Conservation (phyloP, 2,329 filamentous ascomycete species). For the Penicillium italicum region DNA sequence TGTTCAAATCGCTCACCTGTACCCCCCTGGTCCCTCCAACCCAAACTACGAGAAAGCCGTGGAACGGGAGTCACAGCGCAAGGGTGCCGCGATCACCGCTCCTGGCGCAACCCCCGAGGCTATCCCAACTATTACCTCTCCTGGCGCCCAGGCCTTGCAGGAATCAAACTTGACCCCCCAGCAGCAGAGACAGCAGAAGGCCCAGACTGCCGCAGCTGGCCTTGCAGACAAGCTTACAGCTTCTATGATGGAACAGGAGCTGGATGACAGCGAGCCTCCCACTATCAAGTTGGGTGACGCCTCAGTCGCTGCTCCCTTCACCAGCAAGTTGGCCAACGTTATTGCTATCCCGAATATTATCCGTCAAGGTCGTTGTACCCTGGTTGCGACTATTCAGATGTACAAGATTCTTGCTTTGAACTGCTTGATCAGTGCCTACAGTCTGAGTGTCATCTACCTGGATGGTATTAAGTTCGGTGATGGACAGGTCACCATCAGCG, state of each 20-base stretch:
- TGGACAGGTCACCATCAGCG: constrained; percentile 95
- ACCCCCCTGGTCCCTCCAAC: constrained; percentile 83
- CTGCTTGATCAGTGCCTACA: constrained; percentile 97
- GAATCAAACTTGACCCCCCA: constrained; percentile 51
- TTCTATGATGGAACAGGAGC: constrained; percentile 83
- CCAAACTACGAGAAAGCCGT: constrained; percentile 93
- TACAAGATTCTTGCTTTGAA: constrained; percentile 99
- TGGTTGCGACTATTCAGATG: constrained; percentile 99
- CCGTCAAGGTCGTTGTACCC: constrained; percentile 91
- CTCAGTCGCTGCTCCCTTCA: constrained; percentile 95
- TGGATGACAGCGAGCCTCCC: constrained; percentile 86
- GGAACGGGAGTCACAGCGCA: constrained; percentile 76
- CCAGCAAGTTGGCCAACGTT: constrained; percentile 94
- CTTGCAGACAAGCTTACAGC: constrained; percentile 83
- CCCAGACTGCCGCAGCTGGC: constrained; percentile 67
- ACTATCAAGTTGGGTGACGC: constrained; percentile 96
- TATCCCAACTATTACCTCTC: constrained; percentile 63
- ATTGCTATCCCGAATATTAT: constrained; percentile 98
- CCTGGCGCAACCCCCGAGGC: constrained; percentile 42
- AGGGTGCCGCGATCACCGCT: constrained; percentile 61
- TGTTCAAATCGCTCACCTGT: constrained; percentile 87
- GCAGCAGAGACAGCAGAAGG: constrained; percentile 53
- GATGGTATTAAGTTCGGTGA: constrained; percentile 99
- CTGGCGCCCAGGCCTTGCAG: constrained; percentile 60
- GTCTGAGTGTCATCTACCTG: constrained; percentile 89